Conservation (phyloP, 2,329 filamentous ascomycete species). For the Trichocomaceae sp. region DNA sequence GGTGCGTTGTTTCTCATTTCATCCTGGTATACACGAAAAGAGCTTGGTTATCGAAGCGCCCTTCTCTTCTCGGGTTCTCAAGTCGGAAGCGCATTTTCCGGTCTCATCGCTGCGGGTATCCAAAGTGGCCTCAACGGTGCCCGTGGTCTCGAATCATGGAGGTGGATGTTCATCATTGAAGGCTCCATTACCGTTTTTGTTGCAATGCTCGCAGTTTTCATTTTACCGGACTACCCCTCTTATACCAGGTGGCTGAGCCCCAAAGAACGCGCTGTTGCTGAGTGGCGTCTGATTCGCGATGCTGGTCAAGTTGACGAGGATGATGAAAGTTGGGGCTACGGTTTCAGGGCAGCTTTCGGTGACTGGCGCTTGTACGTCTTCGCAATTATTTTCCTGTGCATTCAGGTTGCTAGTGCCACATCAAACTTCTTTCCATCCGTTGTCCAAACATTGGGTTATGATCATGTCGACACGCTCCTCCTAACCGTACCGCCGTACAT, state of each 20-base stretch:
- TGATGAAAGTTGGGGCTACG: conserved; percentile 42
- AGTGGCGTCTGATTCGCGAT: conserved; percentile 44
- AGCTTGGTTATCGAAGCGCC: conserved; percentile 17
- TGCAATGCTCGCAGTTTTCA: conserved; percentile 36
- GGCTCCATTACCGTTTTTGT: conserved; percentile 30
- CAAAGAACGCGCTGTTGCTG: conserved; percentile 33
- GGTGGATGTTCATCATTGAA: conserved; percentile 37
- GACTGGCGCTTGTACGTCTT: conserved; percentile 22
- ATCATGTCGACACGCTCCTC: conserved; percentile 40
- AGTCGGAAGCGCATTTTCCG: conserved; percentile 38
- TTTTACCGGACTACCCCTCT: too few relatives aligned
- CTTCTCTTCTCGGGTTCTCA: conserved; percentile 42
- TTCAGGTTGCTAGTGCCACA: conserved; percentile 47
- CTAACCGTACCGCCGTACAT: conserved; percentile 45
- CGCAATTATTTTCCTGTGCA: too few relatives aligned
- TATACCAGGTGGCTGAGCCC: too few relatives aligned
- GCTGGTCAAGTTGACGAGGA: too few relatives aligned
- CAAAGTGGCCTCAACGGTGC: conserved; percentile 27
- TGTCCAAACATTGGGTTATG: conserved; percentile 36
- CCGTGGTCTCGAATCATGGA: conserved; percentile 32
- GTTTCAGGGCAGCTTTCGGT: conserved; percentile 45
- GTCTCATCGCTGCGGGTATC: conserved; percentile 33
- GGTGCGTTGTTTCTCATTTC: too few relatives aligned
- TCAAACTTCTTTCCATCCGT: conserved; percentile 29
- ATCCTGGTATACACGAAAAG: conserved; percentile 55